Base-by-base conservation (phyloP, 495 filamentous ascomycete species). In the Xylaria castorea region DNA sequence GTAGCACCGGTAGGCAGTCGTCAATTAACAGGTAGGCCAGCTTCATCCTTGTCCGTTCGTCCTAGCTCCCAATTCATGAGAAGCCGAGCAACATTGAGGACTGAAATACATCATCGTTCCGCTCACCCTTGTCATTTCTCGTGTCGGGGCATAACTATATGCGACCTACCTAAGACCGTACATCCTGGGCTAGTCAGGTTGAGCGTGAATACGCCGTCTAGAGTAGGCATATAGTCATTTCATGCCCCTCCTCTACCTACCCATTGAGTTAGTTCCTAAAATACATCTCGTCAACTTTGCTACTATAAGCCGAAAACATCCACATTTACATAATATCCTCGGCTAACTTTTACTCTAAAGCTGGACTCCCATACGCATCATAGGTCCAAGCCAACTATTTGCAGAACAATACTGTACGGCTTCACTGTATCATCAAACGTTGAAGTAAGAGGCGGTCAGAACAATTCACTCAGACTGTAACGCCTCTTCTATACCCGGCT, bases 91-190 rank as follows among this genome's bases (percentile, higher is more conserved):
- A 57, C 57, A 44, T 38, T 44, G 40, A 71, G 57, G 36, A 16
- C 69, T 53, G 42, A 8, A 46, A 71, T 71, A 71, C 58, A 70
- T 70, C 67, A 70, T 70, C 55, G 67, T 55, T 61, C 40, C 38
- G 50, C 57, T 48, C 61, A 64, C 60, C 69, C 69, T 55, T 65
- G 69, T 50, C 34, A 44, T 53, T 71, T n/a, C 20, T 63, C 42
- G n/a, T 50, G 16, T 44, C 50, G 67, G 34, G 51, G 60, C n/a
- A 18, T 69, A 27, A 6, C 51, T 60, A n/a, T 60, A 44, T 8
- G 30, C 51, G n/a, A n/a, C 20, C 38, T 69, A 20, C 36, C 66
- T 68, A 55, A 22, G 3, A 44, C 50, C 53, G 38, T 30, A 51
- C 30, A 38, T 62, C 58, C 44, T 63, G 8, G 48, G 25, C 36